phyloP scores from a whole-genome alignment of 306 rosid species.

The Cicer judaicum region DNA sequence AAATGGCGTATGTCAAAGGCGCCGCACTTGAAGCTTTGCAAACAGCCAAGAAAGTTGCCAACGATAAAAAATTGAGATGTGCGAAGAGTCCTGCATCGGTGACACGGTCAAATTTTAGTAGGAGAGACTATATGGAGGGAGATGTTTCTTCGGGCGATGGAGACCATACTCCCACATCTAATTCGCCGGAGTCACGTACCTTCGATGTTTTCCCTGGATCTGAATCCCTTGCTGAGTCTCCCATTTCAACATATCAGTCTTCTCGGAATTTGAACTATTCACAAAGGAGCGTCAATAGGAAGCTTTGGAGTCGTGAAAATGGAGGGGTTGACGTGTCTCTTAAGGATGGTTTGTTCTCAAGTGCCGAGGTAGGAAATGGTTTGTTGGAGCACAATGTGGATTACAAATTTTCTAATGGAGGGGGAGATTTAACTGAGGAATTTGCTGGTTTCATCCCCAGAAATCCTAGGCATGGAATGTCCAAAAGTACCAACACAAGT shows the following conservation, averaged over 20 bases:
- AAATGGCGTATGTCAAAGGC: conserved; percentile 77
- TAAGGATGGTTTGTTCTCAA: conserved; percentile 78
- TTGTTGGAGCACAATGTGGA: conserved; percentile 38
- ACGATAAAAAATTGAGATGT: conserved; percentile 55
- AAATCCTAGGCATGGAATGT: conserved; percentile 52
- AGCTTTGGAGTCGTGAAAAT: conserved; percentile 74
- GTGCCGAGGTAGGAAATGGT: conserved; percentile 47
- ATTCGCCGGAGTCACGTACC: conserved; percentile 72
- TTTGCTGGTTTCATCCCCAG: conserved; percentile 67
- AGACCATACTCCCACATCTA: conserved; percentile 59
- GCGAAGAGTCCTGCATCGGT: conserved; percentile 60
- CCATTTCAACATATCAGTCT: conserved; percentile 54
- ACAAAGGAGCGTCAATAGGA: conserved; percentile 64
- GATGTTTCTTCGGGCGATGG: conserved; percentile 51
- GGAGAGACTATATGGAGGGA: conserved; percentile 53
- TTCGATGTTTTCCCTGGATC: conserved; percentile 69
- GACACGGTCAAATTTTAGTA: conserved; percentile 68
- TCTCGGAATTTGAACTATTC: conserved; percentile 52
- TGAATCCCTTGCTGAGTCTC: conserved; percentile 66
- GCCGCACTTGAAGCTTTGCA: conserved; percentile 92
- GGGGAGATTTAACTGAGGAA: conserved; percentile 53
- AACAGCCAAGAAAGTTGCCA: conserved; percentile 66
- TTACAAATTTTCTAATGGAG: conserved; percentile 43
- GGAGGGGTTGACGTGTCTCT: conserved; percentile 85
- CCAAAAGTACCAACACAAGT: conserved; percentile 73